Evolutionary conservation across 805 yeast genomes (phyloP).

Genomic region (Candida maris): DNA sequence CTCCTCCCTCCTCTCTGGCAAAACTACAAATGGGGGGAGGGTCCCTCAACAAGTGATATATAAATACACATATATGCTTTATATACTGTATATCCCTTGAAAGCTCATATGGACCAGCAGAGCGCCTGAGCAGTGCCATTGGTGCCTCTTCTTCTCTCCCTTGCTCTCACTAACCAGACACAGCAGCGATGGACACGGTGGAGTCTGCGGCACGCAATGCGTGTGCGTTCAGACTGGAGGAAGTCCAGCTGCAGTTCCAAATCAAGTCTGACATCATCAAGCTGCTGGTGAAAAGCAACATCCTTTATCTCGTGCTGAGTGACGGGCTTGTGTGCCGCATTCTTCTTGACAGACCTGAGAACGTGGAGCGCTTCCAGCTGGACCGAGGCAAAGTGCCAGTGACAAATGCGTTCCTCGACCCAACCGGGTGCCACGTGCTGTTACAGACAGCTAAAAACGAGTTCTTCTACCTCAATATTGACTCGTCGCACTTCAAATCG

Average conservation of each 20-base stretch:
- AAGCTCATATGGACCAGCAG: too few species aligned
- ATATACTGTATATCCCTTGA: too few species aligned
- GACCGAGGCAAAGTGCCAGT: constrained; percentile 26
- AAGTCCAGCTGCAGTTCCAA: constrained; percentile 33
- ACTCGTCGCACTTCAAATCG: constrained; percentile 37
- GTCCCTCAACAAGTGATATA: too few species aligned
- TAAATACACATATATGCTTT: too few species aligned
- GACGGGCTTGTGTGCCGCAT: constrained; percentile 59
- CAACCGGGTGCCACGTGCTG: constrained; percentile 49
- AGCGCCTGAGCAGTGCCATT: too few species aligned
- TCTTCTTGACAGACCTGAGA: constrained; percentile 61
- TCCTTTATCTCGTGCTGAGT: constrained; percentile 50
- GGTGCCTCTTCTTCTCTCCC: too few species aligned
- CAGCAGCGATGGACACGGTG: constrained; percentile 20
- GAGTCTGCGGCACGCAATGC: constrained; percentile 8
- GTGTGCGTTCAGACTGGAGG: constrained; percentile 25
- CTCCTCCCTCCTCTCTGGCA: too few species aligned
- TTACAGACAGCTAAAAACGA: constrained; percentile 45
- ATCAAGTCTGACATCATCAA: constrained; percentile 36
- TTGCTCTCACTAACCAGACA: too few species aligned
- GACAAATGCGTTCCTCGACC: constrained; percentile 42
- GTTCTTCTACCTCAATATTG: constrained; percentile 44
- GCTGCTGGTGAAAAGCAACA: constrained; percentile 53
- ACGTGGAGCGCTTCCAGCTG: constrained; percentile 42
- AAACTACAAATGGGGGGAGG: too few species aligned